These are phyloP conservation scores for Neurospora cerealis DNA, from an alignment of 495 filamentous ascomycete genomes.

Conservation along the genomic window DNA sequence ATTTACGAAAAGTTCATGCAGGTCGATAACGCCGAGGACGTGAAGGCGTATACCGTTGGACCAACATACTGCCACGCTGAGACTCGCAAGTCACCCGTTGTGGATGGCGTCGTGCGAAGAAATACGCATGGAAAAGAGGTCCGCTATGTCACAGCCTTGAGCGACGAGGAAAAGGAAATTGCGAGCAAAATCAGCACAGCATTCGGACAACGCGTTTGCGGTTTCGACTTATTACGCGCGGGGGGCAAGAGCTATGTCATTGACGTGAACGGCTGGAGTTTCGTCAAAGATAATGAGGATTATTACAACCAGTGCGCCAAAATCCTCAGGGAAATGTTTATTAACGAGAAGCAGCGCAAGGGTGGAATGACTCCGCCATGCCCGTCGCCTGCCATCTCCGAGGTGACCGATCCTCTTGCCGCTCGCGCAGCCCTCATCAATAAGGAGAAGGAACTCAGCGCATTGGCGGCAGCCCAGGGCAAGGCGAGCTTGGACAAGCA, in stretches of 20 bases:
- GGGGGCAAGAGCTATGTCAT: conserved; percentile 91
- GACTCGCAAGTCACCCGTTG: conserved; percentile 91
- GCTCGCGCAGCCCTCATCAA: conserved; percentile 19
- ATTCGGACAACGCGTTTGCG: conserved; percentile 92
- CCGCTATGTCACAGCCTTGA: conserved; percentile 81
- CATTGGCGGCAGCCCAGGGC: conserved; percentile 18
- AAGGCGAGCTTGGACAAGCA: conserved; percentile 26
- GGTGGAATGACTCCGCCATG: conserved; percentile 33
- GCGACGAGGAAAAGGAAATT: conserved; percentile 70
- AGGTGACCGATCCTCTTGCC: conserved; percentile 29
- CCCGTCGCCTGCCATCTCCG: conserved; percentile 34
- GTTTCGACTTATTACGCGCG: conserved; percentile 87
- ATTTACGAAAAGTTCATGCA: conserved; percentile 95
- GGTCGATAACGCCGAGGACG: conserved; percentile 92
- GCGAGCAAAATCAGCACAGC: conserved; percentile 82
- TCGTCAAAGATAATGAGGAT: conserved; percentile 98
- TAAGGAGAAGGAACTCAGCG: conserved; percentile 23
- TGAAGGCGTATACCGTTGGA: conserved; percentile 97
- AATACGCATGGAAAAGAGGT: conserved; percentile 98
- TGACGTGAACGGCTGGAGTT: conserved; percentile 99
- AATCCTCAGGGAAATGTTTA: conserved; percentile 79
- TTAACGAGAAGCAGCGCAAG: conserved; percentile 54
- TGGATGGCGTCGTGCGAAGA: conserved; percentile 88
- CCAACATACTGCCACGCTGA: conserved; percentile 92
- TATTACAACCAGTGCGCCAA: conserved; percentile 89